Evolutionary conservation across 345 rosid genomes (phyloP).

Genomic region (Moringa oleifera): DNA sequence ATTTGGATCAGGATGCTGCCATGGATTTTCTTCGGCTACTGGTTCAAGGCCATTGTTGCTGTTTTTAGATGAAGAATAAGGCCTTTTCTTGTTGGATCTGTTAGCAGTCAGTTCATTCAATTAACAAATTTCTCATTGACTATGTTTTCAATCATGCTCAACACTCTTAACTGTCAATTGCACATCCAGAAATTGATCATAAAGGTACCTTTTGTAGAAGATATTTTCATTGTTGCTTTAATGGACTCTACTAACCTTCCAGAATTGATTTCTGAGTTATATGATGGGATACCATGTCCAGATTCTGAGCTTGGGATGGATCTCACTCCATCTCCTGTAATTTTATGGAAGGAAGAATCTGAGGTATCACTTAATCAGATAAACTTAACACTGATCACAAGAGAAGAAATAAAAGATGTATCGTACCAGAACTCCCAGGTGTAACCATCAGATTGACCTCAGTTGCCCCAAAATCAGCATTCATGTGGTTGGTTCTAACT

Average conservation of each 20-base stretch:
- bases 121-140: slow-evolving; percentile 1
- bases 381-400: neutral
- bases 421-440: slow-evolving; percentile 59
- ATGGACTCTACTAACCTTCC: slow-evolving; percentile 30
- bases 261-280: slow-evolving; percentile 1
- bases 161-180: neutral
- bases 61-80: slow-evolving; percentile 49
- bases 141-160: neutral
- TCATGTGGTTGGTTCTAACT: slow-evolving; percentile 32
- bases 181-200: neutral
- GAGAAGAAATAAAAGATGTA: neutral
- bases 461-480: slow-evolving; percentile 21
- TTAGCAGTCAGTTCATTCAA: slow-evolving; percentile 13
- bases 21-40: slow-evolving; percentile 58
- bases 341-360: too few species aligned
- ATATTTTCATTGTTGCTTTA: neutral
- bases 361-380: too few species aligned
- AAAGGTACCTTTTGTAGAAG: neutral
- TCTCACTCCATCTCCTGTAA: slow-evolving; percentile 52
- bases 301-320: slow-evolving; percentile 67
- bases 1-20: slow-evolving; percentile 36
- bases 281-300: slow-evolving; percentile 34
- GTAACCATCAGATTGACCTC: slow-evolving; percentile 34
- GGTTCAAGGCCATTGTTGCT: slow-evolving; percentile 58
- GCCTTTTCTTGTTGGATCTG: slow-evolving; percentile 53